A percentile compares a stretch with the other conserved stretches of the same genome.
phyloP scores from a whole-genome alignment of 352 stramenopile genomes.

The Salisapilia sapeloensis region DNA sequence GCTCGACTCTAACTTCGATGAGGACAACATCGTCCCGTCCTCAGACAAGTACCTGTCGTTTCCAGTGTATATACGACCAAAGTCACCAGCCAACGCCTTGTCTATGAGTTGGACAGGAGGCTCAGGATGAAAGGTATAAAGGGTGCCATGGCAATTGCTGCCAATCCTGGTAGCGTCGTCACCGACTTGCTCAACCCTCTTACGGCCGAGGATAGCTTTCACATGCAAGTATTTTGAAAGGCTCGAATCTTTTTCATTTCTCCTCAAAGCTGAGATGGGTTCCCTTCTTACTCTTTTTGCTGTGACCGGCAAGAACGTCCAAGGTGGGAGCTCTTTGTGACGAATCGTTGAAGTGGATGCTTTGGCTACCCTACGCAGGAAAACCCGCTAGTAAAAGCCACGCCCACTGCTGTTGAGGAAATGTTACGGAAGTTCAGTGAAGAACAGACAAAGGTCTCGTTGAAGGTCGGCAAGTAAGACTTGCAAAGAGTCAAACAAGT shows the following conservation, averaged over 20 bases:
- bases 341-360: constrained; percentile 1
- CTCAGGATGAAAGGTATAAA: constrained; percentile 7
- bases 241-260: constrained; percentile 10
- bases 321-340: constrained; percentile 7
- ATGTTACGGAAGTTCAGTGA: constrained; percentile 23
- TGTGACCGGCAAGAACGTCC: constrained; percentile 6
- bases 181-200: constrained; percentile 17
- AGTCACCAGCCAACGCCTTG: constrained; percentile 31
- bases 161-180: constrained; percentile 15
- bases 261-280: constrained; percentile 11
- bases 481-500: too few species aligned
- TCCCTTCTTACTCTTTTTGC: constrained; percentile 14
- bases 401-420: constrained; percentile 6
- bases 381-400: constrained; percentile 5
- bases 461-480: constrained; percentile 7
- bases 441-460: constrained; percentile 7
- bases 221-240: constrained; percentile 9
- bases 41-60: constrained; percentile 14
- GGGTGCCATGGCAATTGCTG: constrained; percentile 6
- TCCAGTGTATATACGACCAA: constrained; percentile 28
- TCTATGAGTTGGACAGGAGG: constrained; percentile 16
- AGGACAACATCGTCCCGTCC: constrained; percentile 16
- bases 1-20: constrained; percentile 17
- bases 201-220: constrained; percentile 8
- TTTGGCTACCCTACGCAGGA: constrained; percentile 3